Conservation (phyloP, 495 filamentous ascomycete genomes). For the Viridothelium virens region DNA sequence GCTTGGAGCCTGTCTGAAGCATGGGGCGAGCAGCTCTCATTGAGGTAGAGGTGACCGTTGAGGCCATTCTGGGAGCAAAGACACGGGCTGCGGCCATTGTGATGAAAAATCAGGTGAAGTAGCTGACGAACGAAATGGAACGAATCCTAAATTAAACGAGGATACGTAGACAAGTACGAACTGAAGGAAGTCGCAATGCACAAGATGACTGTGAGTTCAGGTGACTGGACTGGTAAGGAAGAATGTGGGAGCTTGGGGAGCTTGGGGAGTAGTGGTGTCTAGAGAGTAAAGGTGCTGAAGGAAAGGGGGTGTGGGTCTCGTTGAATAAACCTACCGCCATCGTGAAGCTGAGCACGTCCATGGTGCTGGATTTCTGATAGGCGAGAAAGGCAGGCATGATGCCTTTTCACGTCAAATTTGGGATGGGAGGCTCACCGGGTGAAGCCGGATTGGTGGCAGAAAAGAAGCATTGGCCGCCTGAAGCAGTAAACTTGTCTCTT, state of each 20-base stretch:
- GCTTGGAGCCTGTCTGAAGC: constrained; percentile 19
- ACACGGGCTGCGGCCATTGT: constrained; percentile 26
- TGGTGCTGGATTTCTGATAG: neutral
- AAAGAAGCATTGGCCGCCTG: neutral
- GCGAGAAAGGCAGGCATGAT: neutral
- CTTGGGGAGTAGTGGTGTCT: neutral
- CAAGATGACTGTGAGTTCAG: neutral
- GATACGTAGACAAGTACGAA: neutral
- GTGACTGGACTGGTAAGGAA: neutral
- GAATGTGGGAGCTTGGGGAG: neutral
- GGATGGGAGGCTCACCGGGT: neutral
- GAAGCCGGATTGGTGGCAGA: neutral
- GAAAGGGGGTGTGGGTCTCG: neutral
- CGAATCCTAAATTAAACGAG: neutral
- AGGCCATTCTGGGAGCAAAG: constrained; percentile 25
- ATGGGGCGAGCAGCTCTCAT: constrained; percentile 27
- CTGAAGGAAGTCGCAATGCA: neutral
- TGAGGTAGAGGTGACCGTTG: constrained; percentile 24
- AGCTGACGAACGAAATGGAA: neutral
- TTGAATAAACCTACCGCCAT: neutral
- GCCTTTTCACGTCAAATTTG: neutral
- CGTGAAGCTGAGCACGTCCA: neutral
- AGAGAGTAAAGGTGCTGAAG: neutral
- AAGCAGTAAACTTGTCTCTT: neutral
- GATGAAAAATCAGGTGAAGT: neutral